Conservation (phyloP, 1,284 basidiomycete genomes). For the Puccinia hordei region DNA sequence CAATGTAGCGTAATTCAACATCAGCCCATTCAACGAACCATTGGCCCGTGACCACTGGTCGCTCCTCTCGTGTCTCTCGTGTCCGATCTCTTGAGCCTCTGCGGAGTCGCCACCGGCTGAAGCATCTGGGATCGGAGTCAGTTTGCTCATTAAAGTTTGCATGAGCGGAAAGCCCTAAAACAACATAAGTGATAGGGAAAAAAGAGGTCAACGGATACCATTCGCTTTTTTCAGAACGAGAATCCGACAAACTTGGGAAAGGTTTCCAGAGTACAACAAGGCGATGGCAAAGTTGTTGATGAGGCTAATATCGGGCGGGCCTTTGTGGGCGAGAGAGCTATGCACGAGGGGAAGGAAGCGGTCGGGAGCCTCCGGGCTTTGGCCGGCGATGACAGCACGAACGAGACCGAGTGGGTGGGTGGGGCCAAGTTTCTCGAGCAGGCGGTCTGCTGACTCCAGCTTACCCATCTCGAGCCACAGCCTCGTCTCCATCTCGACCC, state of each 20-base stretch:
- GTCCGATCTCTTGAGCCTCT: neutral
- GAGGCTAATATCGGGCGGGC: neutral
- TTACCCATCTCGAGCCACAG: constrained; percentile 7
- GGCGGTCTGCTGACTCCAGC: neutral
- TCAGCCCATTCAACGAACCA: neutral
- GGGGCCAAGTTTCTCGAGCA: neutral
- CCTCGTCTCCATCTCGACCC: constrained; percentile 8
- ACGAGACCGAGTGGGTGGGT: constrained; percentile 11
- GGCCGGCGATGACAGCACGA: neutral
- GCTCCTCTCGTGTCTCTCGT: neutral
- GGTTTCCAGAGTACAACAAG: constrained; percentile 24
- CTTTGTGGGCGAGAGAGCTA: neutral
- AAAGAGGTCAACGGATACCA: neutral
- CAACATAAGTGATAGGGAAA: neutral
- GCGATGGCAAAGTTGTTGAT: constrained; percentile 18
- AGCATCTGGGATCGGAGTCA: neutral
- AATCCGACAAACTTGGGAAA: constrained; percentile 11
- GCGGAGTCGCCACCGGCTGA: neutral
- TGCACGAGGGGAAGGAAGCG: neutral
- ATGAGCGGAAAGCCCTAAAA: constrained; percentile 11
- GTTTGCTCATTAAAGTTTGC: neutral
- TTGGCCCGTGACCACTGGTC: neutral
- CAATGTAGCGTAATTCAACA: constrained; percentile 8
- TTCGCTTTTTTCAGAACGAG: neutral
- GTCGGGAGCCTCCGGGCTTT: neutral